Evolutionary conservation across 768 basidiomycete genomes (phyloP).

Genomic region (Xerocomellus amylosporus): DNA sequence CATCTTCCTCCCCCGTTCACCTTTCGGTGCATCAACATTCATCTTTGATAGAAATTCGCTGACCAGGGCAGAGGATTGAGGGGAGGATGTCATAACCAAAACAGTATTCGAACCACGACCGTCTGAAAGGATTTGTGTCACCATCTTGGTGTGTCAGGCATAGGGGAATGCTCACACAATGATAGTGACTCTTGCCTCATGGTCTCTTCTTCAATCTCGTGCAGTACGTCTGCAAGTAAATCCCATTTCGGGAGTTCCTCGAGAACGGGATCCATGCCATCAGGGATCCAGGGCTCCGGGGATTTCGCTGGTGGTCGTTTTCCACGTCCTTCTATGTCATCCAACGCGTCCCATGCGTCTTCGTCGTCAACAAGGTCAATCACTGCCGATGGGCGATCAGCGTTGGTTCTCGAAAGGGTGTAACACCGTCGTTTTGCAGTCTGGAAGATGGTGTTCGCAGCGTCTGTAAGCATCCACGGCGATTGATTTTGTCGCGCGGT

Average conservation of each 20-base stretch:
- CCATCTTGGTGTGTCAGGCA: background rate
- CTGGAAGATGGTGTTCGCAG: conserved; percentile 83
- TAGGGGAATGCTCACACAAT: conserved; percentile 10
- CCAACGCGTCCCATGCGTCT: conserved; percentile 72
- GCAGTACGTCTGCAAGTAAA: conserved; percentile 75
- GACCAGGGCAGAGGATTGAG: conserved; percentile 68
- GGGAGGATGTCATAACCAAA: conserved; percentile 85
- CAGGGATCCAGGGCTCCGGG: conserved; percentile 58
- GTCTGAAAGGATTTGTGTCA: conserved; percentile 17
- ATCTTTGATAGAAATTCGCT: conserved; percentile 74
- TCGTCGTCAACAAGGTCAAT: conserved; percentile 55
- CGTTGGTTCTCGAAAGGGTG: conserved; percentile 39
- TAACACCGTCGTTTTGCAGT: conserved; percentile 83
- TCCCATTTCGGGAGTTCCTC: conserved; percentile 97
- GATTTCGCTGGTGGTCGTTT: conserved; percentile 5
- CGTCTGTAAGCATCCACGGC: conserved; percentile 90
- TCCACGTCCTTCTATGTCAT: conserved; percentile 44
- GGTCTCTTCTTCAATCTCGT: conserved; percentile 89
- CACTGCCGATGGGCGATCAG: conserved; percentile 24
- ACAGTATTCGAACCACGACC: conserved; percentile 67
- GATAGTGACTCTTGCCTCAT: conserved; percentile 52
- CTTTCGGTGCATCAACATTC: conserved; percentile 54
- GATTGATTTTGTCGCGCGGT: conserved; percentile 63
- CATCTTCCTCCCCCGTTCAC: conserved; percentile 67
- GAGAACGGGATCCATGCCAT: conserved; percentile 77